phyloP scores from a whole-genome alignment of 2,329 filamentous ascomycete species.

The Fusarium staphyleae region DNA sequence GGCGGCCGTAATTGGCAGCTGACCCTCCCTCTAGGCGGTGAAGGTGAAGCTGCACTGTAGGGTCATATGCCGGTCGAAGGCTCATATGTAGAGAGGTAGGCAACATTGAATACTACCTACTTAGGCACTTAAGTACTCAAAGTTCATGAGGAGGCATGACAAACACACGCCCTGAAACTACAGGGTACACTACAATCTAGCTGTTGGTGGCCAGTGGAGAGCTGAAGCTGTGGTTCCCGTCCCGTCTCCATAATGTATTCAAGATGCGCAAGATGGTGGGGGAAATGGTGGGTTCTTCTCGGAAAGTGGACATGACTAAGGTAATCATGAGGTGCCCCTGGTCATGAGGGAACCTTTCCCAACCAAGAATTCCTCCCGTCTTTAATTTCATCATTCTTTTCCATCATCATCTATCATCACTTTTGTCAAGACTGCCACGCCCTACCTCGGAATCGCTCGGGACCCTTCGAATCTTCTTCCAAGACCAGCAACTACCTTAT shows the following conservation, averaged over 20 bases:
- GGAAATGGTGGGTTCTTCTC: slow-evolving; percentile 29
- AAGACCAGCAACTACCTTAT: not conserved
- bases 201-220: slow-evolving; percentile 6
- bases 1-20: slow-evolving; percentile 17
- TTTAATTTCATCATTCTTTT: slow-evolving; percentile 9
- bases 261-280: slow-evolving; percentile 20
- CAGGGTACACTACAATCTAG: slow-evolving; percentile 24
- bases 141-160: too few relatives aligned
- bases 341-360: slow-evolving; percentile 15
- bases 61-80: slow-evolving; percentile 19
- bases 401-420: not conserved
- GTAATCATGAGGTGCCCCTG: slow-evolving; percentile 7
- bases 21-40: slow-evolving; percentile 23
- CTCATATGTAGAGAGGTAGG: not conserved
- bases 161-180: not conserved
- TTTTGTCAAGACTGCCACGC: not conserved
- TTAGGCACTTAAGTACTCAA: not conserved
- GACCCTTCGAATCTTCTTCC: not conserved
- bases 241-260: too few relatives aligned
- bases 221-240: too few relatives aligned
- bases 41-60: slow-evolving; percentile 25
- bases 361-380: slow-evolving; percentile 21
- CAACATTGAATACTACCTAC: not conserved
- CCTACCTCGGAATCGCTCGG: not conserved
- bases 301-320: slow-evolving; percentile 1